phyloP scores from a whole-genome alignment of 257 asterid species.

The Craterostigma plantagineum region DNA sequence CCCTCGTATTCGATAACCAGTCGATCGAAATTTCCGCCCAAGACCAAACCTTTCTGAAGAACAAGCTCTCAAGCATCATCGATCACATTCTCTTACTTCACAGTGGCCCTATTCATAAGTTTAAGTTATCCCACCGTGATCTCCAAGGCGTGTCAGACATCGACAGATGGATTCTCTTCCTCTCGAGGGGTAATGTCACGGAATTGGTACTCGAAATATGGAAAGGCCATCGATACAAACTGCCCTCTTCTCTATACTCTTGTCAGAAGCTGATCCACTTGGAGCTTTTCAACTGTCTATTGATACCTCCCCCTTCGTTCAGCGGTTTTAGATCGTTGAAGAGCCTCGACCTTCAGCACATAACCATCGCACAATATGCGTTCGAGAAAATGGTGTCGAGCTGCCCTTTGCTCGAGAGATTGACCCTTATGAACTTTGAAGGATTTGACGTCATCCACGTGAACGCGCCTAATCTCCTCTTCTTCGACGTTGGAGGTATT shows the following conservation, averaged over 20 bases:
- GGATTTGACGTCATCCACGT: conserved; percentile 59
- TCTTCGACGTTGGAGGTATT: conserved; percentile 84
- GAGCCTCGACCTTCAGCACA: conserved; percentile 94
- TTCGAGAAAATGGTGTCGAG: conserved; percentile 58
- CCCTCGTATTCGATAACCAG: conserved; percentile 78
- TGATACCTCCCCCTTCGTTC: conserved; percentile 51
- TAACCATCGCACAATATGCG: conserved; percentile 78
- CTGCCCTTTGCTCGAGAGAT: conserved; percentile 81
- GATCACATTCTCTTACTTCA: conserved; percentile 87
- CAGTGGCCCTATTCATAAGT: conserved; percentile 61
- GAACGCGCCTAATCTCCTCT: conserved; percentile 74
- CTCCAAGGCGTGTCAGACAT: conserved; percentile 85
- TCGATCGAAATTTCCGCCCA: conserved; percentile 58
- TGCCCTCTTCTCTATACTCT: conserved; percentile 56
- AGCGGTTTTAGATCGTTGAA: conserved; percentile 62
- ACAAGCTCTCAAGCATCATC: conserved; percentile 61
- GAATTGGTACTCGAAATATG: conserved; percentile 88
- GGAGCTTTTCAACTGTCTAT: conserved; percentile 83
- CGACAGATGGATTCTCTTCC: conserved; percentile 78
- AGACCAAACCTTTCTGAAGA: conserved; percentile 49
- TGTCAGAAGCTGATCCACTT: conserved; percentile 66
- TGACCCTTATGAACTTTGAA: conserved; percentile 84
- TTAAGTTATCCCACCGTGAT: conserved; percentile 89
- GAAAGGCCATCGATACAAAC: conserved; percentile 89
- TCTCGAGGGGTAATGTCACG: conserved; percentile 58